phyloP scores from a whole-genome alignment of 2,329 filamentous ascomycete genomes.

The Coniochaeta pulveracea region DNA sequence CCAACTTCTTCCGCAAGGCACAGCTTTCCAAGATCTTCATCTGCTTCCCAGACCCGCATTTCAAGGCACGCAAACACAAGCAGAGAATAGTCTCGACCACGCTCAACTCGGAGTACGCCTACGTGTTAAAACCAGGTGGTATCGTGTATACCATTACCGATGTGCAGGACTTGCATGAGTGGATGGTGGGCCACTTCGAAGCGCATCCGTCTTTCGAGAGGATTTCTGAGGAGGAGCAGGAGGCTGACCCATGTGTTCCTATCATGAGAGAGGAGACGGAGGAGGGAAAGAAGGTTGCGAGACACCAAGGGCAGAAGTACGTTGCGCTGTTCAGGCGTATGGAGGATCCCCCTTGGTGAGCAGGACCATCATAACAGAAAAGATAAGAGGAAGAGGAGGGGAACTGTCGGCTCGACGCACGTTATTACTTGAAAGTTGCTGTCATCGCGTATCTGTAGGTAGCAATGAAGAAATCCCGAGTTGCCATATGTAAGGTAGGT shows the following conservation, averaged over 20 bases:
- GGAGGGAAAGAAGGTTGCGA: constrained; percentile 90
- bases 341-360: constrained; percentile 49
- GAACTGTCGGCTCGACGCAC: no score
- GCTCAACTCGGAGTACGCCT: constrained; percentile 88
- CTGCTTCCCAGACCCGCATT: constrained; percentile 97
- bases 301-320: constrained; percentile 85
- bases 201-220: constrained; percentile 70
- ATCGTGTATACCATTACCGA: constrained; percentile 95
- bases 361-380: no score
- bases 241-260: constrained; percentile 57
- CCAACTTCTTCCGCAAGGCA: constrained; percentile 79
- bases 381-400: no score
- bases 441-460: no score
- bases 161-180: constrained; percentile 83
- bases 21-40: constrained; percentile 91
- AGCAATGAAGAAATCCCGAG: no score
- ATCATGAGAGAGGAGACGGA: constrained; percentile 81
- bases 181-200: constrained; percentile 85
- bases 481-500: no score
- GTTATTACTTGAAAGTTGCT: no score
- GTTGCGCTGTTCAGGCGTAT: constrained; percentile 77
- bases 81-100: constrained; percentile 84
- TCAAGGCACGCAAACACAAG: constrained; percentile 96
- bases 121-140: constrained; percentile 70
- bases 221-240: constrained; percentile 54